Conservation (phyloP, 2,329 filamentous ascomycete species). For the Berkeleyomyces basicola region DNA sequence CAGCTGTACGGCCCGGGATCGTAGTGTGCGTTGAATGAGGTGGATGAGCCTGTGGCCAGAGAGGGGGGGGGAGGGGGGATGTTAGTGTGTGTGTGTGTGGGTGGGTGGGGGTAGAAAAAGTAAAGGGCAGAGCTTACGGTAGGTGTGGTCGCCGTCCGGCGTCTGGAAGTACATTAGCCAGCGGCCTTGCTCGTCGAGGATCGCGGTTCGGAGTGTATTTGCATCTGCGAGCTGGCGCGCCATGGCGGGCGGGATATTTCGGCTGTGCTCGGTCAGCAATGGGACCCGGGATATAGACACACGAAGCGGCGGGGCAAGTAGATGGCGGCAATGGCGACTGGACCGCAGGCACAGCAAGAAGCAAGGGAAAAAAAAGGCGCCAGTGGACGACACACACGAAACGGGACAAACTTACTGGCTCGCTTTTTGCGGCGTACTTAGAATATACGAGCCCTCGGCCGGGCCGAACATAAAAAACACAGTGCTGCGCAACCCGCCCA, state of each 20-base stretch:
- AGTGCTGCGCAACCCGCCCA: not conserved
- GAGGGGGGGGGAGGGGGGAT: not conserved
- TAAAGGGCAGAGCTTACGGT: not conserved
- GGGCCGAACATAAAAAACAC: slow-evolving; percentile 11
- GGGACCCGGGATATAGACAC: not conserved
- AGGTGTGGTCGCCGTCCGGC: slow-evolving; percentile 7
- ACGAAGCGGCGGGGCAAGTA: not conserved
- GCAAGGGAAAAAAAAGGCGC: not conserved
- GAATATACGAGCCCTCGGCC: slow-evolving; percentile 4
- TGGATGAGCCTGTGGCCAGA: slow-evolving; percentile 5
- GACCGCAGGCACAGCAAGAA: not conserved
- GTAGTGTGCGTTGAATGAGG: slow-evolving; percentile 10
- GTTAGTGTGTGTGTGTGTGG: not conserved
- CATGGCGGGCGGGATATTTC: slow-evolving; percentile 8
- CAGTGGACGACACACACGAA: not conserved
- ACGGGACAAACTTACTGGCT: slow-evolving; percentile 5
- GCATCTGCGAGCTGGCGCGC: slow-evolving; percentile 7
- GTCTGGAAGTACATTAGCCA: slow-evolving; percentile 12
- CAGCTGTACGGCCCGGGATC: slow-evolving; percentile 8
- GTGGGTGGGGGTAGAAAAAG: not conserved
- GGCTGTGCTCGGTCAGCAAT: not conserved
- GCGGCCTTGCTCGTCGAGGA: slow-evolving; percentile 8
- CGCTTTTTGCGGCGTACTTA: slow-evolving; percentile 5
- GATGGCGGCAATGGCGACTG: too few relatives aligned
- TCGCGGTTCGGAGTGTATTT: slow-evolving; percentile 3